Evolutionary conservation across 192 early-diverging fungal genomes (phyloP), one percentile per base, ranked within the genome.

Genomic region (Coemansia javaensis): DNA sequence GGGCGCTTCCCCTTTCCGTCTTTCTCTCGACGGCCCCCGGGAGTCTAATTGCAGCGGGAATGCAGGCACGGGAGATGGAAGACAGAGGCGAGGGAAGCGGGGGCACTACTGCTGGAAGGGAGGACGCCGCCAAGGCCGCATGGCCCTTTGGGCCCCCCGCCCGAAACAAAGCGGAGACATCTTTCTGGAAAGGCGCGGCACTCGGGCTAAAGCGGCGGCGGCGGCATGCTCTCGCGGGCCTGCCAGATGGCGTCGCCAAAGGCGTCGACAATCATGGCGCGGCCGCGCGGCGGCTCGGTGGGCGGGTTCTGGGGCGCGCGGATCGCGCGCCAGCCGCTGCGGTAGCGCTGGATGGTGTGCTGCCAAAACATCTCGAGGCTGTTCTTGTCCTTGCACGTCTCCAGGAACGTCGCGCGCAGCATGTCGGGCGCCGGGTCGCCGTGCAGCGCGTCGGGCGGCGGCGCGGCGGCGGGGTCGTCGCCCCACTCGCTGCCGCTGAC

Each of bases 321-420:
- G 22, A 48, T 13, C 4, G 20, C 18, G 2, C 62, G 62, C 69
- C 69, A 73, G 2, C 44, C 56, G 13, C 36, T 51, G 33, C 69
- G 62, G 54, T 73, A 65, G 28, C 63, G 44, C 37, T 40, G 28
- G 33, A 66, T 54, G 17, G 69, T 66, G 46, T 60, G 53, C 39
- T 80, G 64, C 87, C 85, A 91, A 47, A 91, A 84, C 58, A 78
- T 68, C 33, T 70, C 51, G 32, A 91, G 50, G 49, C 69, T 65
- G 21, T 70, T 68, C 27, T 56, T 62, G 58, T 89, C 66, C 7
- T 51, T 33, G 51, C 89, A 91, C 9, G 67, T 76, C 22, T 82
- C 80, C 21, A 77, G 60, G 50, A 90, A 90, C 31, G 57, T 74
- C 4, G 50, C 65, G 12, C 84, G 63, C 37, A 86, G 46, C 7